phyloP scores from a whole-genome alignment of 2,329 filamentous ascomycete genomes.

The Magnaporthales sp. region DNA sequence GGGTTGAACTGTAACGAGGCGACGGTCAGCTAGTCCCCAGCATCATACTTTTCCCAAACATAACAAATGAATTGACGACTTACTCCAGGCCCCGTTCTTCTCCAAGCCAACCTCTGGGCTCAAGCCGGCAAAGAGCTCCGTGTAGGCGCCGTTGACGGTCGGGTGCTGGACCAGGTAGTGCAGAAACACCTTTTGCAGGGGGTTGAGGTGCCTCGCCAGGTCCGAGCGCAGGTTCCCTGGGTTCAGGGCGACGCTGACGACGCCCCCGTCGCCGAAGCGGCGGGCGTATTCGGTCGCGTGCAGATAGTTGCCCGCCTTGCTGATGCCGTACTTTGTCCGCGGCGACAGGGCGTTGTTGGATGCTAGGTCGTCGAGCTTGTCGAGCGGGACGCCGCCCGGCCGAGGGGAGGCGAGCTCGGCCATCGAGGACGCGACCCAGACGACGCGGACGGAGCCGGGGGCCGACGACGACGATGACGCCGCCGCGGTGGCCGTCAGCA shows the following conservation, averaged over 20 bases:
- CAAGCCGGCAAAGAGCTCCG: constrained; percentile 27
- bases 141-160: constrained; percentile 25
- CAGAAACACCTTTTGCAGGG: constrained; percentile 10
- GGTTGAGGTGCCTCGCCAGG: constrained; percentile 12
- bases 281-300: constrained; percentile 16
- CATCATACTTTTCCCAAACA: too few relatives aligned
- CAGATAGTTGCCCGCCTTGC: constrained; percentile 16
- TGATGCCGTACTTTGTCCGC: constrained; percentile 13
- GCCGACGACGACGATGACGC: too few relatives aligned
- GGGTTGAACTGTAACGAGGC: constrained; percentile 20
- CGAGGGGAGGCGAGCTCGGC: constrained; percentile 6
- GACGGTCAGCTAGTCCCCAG: background rate
- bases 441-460: constrained; percentile 12
- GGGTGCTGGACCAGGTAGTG: constrained; percentile 13
- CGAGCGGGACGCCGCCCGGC: constrained; percentile 11
- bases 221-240: constrained; percentile 19
- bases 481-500: constrained; percentile 12
- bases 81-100: constrained; percentile 16
- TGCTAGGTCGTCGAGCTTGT: constrained; percentile 10
- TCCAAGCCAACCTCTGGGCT: constrained; percentile 25
- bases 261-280: constrained; percentile 13
- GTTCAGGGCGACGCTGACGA: constrained; percentile 18
- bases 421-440: constrained; percentile 16
- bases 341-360: background rate
- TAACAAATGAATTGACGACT: background rate